Evolutionary conservation across 2,329 filamentous ascomycete genomes (phyloP).

Genomic region (Phaeosphaeria sp.): DNA sequence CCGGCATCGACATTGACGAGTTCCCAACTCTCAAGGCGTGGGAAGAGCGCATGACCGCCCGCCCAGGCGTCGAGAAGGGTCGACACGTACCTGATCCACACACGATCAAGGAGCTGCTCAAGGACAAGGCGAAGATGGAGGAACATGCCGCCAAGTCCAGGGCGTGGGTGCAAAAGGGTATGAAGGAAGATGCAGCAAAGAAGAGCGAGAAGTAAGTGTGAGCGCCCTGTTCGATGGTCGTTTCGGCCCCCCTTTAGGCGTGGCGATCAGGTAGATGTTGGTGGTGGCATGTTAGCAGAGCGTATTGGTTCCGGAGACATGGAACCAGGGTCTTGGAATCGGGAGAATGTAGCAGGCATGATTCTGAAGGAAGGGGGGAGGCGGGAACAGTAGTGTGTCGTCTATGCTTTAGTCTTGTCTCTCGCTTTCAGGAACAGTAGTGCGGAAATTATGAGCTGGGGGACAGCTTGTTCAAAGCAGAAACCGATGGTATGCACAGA

Average conservation of each 20-base stretch:
- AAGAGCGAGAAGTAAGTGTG: slow-evolving; percentile 32
- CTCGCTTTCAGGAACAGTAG: background rate
- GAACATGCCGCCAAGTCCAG: slow-evolving; percentile 58
- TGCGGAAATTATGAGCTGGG: background rate
- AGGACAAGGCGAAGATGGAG: slow-evolving; percentile 65
- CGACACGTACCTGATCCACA: slow-evolving; percentile 73
- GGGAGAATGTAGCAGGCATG: background rate
- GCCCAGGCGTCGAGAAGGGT: slow-evolving; percentile 77
- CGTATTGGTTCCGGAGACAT: background rate
- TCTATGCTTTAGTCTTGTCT: background rate
- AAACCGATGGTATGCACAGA: background rate
- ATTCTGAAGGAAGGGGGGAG: background rate
- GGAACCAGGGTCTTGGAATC: background rate
- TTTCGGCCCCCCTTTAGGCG: background rate
- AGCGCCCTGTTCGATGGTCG: background rate
- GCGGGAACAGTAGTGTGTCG: background rate
- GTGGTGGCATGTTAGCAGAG: background rate
- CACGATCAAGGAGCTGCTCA: slow-evolving; percentile 64
- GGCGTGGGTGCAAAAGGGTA: slow-evolving; percentile 71
- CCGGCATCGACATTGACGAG: slow-evolving; percentile 72
- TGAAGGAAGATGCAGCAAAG: slow-evolving; percentile 65
- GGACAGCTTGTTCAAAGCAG: background rate
- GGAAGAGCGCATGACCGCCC: slow-evolving; percentile 72
- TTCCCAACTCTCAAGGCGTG: slow-evolving; percentile 80
- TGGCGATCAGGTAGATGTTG: background rate